A percentile compares a stretch with the other conserved stretches of the same genome.
phyloP scores from a whole-genome alignment of 768 basidiomycete genomes.

The Rhizopogon vesiculosus region DNA sequence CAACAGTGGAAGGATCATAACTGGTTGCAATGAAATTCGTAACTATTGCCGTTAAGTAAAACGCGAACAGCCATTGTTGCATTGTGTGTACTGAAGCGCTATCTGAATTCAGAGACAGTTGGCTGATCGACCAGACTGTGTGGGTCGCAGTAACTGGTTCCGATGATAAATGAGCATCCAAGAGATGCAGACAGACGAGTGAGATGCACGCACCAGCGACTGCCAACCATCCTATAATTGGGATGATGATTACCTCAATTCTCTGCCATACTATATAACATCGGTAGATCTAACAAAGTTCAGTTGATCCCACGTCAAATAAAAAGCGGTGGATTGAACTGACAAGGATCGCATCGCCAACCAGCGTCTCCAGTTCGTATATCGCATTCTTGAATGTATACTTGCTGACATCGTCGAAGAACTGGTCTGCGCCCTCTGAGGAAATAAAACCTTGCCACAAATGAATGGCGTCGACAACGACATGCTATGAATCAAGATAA shows the following conservation, averaged over 20 bases:
- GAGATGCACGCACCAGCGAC: background rate
- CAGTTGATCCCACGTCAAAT: background rate
- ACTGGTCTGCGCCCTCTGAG: background rate
- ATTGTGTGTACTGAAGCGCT: constrained; percentile 4
- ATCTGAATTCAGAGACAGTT: background rate
- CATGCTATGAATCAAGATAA: background rate
- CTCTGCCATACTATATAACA: constrained; percentile 6
- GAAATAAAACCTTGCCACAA: background rate
- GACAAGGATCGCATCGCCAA: constrained; percentile 14
- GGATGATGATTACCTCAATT: background rate
- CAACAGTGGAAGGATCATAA: background rate
- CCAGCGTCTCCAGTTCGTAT: constrained; percentile 8
- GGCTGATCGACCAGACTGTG: constrained; percentile 2
- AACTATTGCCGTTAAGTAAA: constrained; percentile 6
- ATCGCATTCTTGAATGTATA: constrained; percentile 8
- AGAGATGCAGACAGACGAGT: background rate
- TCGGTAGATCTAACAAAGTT: constrained; percentile 6
- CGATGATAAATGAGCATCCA: background rate
- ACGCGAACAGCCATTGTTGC: constrained; percentile 7
- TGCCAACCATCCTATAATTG: background rate
- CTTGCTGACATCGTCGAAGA: background rate
- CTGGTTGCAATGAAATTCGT: constrained; percentile 9
- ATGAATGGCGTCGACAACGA: background rate
- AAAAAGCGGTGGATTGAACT: background rate
- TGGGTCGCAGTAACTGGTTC: background rate